These are phyloP conservation scores for Puccinia horiana DNA, from an alignment of 1,284 basidiomycete species.

Conservation along the genomic window DNA sequence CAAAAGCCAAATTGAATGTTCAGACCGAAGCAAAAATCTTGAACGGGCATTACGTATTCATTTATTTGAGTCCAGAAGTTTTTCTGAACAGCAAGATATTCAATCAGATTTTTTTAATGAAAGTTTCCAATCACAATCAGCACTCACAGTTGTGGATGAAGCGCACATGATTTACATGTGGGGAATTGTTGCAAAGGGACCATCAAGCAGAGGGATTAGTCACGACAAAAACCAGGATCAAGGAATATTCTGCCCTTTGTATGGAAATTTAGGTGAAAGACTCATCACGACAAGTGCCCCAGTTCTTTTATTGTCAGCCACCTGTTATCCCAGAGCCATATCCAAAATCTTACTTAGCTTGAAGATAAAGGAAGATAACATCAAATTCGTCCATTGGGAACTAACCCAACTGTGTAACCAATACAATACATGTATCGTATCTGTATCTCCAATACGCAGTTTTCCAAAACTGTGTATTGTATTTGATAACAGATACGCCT, in stretches of 20 bases:
- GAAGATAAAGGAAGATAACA: too few relatives aligned
- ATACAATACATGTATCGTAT: too few relatives aligned
- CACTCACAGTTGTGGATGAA: background rate
- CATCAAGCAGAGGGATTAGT: background rate
- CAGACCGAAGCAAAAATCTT: too few relatives aligned
- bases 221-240: background rate
- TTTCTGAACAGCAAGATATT: background rate
- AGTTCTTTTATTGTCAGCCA: background rate
- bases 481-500: too few relatives aligned
- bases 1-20: too few relatives aligned
- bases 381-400: background rate
- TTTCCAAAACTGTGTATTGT: too few relatives aligned
- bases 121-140: background rate
- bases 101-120: background rate
- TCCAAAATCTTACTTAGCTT: too few relatives aligned
- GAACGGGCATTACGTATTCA: background rate
- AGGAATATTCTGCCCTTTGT: background rate
- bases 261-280: conserved; percentile 10
- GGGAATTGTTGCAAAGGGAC: background rate
- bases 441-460: too few relatives aligned
- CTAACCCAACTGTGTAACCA: too few relatives aligned
- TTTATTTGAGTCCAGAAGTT: background rate
- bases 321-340: conserved; percentile 3
- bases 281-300: background rate
- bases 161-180: too few relatives aligned